phyloP scores from a whole-genome alignment of 2,329 filamentous ascomycete species.

The Mycosphaerella sp. region DNA sequence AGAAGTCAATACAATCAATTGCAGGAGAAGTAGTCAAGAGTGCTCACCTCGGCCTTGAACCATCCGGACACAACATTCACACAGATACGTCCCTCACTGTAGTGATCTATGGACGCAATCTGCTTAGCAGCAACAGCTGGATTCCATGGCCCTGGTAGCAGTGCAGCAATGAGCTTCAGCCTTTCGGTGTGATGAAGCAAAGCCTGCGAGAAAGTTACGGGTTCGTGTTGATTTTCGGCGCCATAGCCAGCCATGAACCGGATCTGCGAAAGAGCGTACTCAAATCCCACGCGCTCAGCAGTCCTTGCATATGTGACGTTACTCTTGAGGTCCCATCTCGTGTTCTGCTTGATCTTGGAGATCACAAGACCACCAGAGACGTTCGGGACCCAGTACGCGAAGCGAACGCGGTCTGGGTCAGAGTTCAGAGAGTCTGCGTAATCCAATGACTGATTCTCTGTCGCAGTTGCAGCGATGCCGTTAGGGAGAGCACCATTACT shows the following conservation, averaged over 20 bases:
- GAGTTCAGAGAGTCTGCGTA: slow-evolving; percentile 39
- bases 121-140: slow-evolving; percentile 49
- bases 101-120: slow-evolving; percentile 49
- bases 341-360: slow-evolving; percentile 47
- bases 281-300: slow-evolving; percentile 46
- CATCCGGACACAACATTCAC: slow-evolving; percentile 51
- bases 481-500: slow-evolving; percentile 16
- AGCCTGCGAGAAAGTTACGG: slow-evolving; percentile 48
- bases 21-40: too few relatives aligned
- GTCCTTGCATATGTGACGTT: slow-evolving; percentile 47
- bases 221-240: slow-evolving; percentile 46
- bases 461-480: slow-evolving; percentile 15
- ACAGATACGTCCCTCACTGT: slow-evolving; percentile 46
- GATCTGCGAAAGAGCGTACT: slow-evolving; percentile 49
- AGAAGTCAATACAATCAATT: too few relatives aligned
- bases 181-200: slow-evolving; percentile 44
- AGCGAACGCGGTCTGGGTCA: slow-evolving; percentile 41
- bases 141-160: slow-evolving; percentile 48
- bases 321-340: slow-evolving; percentile 45
- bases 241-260: slow-evolving; percentile 46
- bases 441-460: slow-evolving; percentile 22
- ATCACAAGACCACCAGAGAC: slow-evolving; percentile 50
- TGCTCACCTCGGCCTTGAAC: slow-evolving; percentile 45
- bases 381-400: slow-evolving; percentile 51
- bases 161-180: slow-evolving; percentile 47